phyloP scores from a whole-genome alignment of 2,329 filamentous ascomycete species.

The Arthrobotrys iridis region DNA sequence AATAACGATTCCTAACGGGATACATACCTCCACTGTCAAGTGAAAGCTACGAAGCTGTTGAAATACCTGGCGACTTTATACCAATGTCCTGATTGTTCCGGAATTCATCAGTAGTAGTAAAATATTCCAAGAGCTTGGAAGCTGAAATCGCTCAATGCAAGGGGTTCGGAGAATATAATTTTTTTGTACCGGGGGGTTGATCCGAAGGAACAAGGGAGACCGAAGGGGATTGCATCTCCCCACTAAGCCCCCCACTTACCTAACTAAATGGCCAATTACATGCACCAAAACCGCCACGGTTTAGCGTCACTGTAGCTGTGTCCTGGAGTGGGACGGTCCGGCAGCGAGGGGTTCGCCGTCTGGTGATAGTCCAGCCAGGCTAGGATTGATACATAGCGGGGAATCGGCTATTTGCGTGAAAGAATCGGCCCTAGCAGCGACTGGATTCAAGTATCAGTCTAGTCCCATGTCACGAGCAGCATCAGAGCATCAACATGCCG shows the following conservation, averaged over 20 bases:
- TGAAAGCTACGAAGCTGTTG: neutral
- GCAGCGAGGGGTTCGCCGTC: neutral
- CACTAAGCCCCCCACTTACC: constrained; percentile 12
- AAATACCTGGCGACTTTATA: neutral
- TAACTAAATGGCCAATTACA: constrained; percentile 15
- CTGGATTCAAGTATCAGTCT: no score
- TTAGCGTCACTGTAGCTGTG: neutral
- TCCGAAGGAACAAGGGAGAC: neutral
- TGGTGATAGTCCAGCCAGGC: neutral
- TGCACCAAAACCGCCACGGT: neutral
- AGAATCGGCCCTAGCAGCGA: no score
- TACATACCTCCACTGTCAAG: neutral
- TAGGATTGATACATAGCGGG: neutral
- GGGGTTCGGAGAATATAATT: constrained; percentile 7
- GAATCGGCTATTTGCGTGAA: no score
- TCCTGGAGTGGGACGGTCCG: no score
- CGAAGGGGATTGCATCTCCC: neutral
- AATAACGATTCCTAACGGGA: no score
- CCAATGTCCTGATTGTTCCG: neutral
- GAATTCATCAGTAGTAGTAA: neutral
- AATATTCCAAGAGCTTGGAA: constrained; percentile 10
- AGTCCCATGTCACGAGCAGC: no score
- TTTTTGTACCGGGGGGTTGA: neutral
- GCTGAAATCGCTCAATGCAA: constrained; percentile 20
- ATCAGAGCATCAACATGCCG: neutral